Conservation (phyloP, 805 yeast species). For the Candida suzukii region DNA sequence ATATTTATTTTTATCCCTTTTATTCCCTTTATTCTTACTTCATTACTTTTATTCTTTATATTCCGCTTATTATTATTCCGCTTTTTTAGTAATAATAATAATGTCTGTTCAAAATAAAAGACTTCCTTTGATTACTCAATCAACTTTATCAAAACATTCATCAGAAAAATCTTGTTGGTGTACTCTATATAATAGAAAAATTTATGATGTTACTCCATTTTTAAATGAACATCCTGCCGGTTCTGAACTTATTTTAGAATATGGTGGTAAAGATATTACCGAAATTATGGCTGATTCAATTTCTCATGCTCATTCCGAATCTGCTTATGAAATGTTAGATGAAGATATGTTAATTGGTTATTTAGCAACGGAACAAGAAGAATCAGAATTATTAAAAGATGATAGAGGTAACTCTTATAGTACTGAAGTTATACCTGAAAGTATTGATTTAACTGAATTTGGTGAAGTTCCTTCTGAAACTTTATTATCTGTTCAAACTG, state of each 20-base stretch:
- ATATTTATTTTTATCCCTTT: too few relatives aligned
- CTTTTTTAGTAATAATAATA: too few relatives aligned
- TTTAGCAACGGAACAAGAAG: constrained; percentile 77
- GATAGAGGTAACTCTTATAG: constrained; percentile 39
- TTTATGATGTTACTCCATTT: constrained; percentile 76
- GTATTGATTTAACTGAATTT: constrained; percentile 44
- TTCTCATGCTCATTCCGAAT: constrained; percentile 76
- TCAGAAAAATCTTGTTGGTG: constrained; percentile 66
- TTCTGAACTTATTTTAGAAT: constrained; percentile 45
- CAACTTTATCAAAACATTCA: constrained; percentile 48
- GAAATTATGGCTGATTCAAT: constrained; percentile 64
- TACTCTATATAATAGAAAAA: constrained; percentile 67
- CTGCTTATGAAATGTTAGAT: constrained; percentile 84
- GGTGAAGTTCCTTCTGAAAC: constrained; percentile 70
- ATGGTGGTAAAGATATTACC: constrained; percentile 60
- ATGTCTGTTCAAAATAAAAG: constrained; percentile 4
- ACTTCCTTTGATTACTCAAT: constrained; percentile 54
- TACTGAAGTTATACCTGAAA: constrained; percentile 32
- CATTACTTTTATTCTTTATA: too few relatives aligned
- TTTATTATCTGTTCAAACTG: constrained; percentile 71
- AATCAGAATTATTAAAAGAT: constrained; percentile 49
- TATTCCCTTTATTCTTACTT: too few relatives aligned
- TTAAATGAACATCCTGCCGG: constrained; percentile 72
- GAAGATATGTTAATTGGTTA: constrained; percentile 80
- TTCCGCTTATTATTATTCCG: too few relatives aligned